Evolutionary conservation across 2,329 filamentous ascomycete species (phyloP).

Genomic region (Exophiala sp.): DNA sequence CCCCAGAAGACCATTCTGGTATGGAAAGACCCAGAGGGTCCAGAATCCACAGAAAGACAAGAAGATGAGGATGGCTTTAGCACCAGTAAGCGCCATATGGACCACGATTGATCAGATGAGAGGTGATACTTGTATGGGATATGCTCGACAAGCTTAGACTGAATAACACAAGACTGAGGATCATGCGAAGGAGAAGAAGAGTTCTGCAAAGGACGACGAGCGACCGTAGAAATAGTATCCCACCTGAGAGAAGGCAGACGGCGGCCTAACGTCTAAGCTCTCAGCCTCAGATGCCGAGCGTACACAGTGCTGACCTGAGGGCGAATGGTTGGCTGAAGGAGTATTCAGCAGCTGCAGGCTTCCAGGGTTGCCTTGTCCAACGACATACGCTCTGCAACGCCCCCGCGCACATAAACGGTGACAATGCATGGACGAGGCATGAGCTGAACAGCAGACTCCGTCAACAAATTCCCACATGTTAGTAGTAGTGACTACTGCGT

Average conservation of each 20-base stretch:
- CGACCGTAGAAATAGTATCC: background rate
- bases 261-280: background rate
- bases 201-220: background rate
- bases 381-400: background rate
- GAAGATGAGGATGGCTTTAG: slow-evolving; percentile 15
- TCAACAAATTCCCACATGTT: no score
- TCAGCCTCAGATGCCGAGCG: slow-evolving; percentile 1
- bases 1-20: slow-evolving; percentile 29
- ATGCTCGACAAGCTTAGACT: no score
- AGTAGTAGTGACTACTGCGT: no score
- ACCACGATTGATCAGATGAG: background rate
- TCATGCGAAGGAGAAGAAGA: no score
- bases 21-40: slow-evolving; percentile 29
- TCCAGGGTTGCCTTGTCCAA: background rate
- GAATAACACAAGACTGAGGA: background rate
- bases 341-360: background rate
- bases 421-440: background rate
- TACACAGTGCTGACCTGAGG: background rate
- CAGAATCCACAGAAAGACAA: slow-evolving; percentile 25
- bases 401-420: background rate
- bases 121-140: background rate
- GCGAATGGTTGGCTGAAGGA: background rate
- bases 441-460: background rate
- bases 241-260: background rate
- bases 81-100: slow-evolving; percentile 11